Evolutionary conservation across 2,329 filamentous ascomycete genomes (phyloP).

Genomic region (Cladophialophora psammophila): DNA sequence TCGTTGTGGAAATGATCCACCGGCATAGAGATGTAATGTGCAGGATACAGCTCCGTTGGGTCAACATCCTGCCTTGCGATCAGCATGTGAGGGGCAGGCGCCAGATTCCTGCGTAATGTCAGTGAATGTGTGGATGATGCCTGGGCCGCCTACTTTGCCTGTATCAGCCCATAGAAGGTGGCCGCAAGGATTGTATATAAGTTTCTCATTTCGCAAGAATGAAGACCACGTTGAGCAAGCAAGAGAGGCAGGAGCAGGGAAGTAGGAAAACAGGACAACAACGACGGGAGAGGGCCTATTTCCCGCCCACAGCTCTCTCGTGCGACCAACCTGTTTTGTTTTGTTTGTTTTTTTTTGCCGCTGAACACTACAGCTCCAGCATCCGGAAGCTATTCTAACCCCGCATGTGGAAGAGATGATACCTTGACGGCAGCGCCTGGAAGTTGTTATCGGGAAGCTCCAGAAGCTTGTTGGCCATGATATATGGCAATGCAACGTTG

Average conservation of each 20-base stretch:
- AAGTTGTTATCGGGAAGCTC: constrained; percentile 15
- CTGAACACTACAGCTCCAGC: constrained; percentile 7
- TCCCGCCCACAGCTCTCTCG: constrained; percentile 5
- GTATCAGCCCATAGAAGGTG: constrained; percentile 19
- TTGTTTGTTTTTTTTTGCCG: neutral
- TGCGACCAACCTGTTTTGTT: constrained; percentile 10
- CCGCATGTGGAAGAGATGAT: constrained; percentile 9
- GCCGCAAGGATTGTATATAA: constrained; percentile 12
- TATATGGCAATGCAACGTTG: constrained; percentile 23
- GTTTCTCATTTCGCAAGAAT: constrained; percentile 26
- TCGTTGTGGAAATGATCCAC: constrained; percentile 88
- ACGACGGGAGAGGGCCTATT: neutral
- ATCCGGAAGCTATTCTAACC: neutral
- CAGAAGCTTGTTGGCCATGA: constrained; percentile 24
- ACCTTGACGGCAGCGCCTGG: neutral
- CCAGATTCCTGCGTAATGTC: constrained; percentile 22
- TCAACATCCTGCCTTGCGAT: constrained; percentile 33
- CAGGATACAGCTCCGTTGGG: constrained; percentile 50
- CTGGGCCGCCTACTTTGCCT: constrained; percentile 24
- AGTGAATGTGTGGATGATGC: neutral
- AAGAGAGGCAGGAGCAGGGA: neutral
- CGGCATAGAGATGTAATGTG: constrained; percentile 62
- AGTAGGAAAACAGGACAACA: neutral
- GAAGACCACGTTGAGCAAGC: neutral
- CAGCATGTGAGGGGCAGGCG: constrained; percentile 30